Conservation (phyloP, 148 eudicot genomes). For the Persicaria tinctoria region DNA sequence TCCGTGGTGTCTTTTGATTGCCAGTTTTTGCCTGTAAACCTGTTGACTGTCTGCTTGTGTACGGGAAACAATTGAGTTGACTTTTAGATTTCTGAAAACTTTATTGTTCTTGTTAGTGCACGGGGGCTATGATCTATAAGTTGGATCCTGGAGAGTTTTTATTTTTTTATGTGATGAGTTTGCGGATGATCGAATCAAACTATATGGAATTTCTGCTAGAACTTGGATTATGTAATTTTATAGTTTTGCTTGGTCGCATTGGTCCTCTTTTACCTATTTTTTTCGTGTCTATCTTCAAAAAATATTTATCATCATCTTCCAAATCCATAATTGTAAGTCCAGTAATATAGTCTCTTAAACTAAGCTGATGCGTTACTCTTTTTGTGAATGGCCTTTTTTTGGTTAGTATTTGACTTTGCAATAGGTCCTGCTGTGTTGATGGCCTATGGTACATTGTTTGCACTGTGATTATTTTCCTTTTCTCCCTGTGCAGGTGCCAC, state of each 20-base stretch:
- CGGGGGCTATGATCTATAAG: neutral
- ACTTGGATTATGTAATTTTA: no score
- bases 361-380: neutral
- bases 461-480: neutral
- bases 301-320: neutral
- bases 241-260: neutral
- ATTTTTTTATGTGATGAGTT: neutral
- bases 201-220: no score
- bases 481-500: slow-evolving; percentile 7
- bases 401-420: neutral
- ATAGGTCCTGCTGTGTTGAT: neutral
- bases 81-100: neutral
- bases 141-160: neutral
- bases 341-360: neutral
- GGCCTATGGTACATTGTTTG: slow-evolving; percentile 1
- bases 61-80: neutral
- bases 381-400: neutral
- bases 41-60: neutral
- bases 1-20: neutral
- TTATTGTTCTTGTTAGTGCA: neutral
- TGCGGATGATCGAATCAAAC: neutral
- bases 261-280: neutral
- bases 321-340: neutral
- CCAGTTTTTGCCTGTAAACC: neutral
- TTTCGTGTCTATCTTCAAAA: neutral